Evolutionary conservation across 1,284 basidiomycete species (phyloP).

Genomic region (Ustilago hordei): DNA sequence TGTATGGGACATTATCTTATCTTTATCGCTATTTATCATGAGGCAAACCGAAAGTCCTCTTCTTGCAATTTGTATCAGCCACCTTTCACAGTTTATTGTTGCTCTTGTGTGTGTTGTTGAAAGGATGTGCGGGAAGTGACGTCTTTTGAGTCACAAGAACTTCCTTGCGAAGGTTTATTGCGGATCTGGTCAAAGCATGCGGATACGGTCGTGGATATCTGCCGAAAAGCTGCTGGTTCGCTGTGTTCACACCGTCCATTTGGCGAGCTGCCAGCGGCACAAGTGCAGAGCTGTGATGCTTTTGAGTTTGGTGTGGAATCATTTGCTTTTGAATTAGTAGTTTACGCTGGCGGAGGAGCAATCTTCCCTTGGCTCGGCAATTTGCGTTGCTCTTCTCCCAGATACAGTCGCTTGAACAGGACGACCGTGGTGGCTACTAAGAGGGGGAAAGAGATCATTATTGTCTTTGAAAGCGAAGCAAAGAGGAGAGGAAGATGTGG

Average conservation of each 20-base stretch:
- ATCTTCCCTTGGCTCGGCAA: slow-evolving; percentile 49
- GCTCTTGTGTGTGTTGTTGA: too few species aligned
- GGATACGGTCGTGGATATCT: too few species aligned
- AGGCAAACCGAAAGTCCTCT: too few species aligned
- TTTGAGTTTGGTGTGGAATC: too few species aligned
- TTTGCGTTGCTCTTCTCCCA: slow-evolving; percentile 61
- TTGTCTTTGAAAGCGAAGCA: slow-evolving; percentile 24
- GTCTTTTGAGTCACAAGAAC: too few species aligned
- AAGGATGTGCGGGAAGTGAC: too few species aligned
- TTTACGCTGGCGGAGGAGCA: slow-evolving; percentile 32
- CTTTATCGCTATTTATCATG: background rate
- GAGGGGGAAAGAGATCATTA: slow-evolving; percentile 49
- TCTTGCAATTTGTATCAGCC: background rate
- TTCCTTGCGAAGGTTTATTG: too few species aligned
- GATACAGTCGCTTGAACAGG: slow-evolving; percentile 62
- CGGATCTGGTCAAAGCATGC: too few species aligned
- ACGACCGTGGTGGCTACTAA: slow-evolving; percentile 53
- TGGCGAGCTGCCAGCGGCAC: too few species aligned
- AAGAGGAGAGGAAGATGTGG: background rate
- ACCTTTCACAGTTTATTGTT: background rate
- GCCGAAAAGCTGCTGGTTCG: too few species aligned
- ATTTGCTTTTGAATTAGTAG: background rate
- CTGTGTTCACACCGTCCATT: too few species aligned
- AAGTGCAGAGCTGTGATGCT: too few species aligned
- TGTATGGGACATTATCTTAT: background rate